Conservation (phyloP, 495 filamentous ascomycete genomes). For the Penicillium angulare region DNA sequence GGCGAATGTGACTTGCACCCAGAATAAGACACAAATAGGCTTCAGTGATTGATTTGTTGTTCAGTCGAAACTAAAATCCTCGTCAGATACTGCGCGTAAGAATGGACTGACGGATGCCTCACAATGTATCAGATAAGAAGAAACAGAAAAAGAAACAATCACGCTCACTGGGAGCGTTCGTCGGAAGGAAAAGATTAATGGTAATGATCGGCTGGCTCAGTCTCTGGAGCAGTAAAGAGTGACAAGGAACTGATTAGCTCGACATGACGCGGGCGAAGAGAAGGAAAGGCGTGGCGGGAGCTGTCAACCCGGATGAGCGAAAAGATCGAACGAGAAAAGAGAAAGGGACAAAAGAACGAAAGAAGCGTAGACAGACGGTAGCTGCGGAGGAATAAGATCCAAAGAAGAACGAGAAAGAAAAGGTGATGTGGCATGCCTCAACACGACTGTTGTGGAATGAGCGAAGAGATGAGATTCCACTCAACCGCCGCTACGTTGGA, state of each 20-base stretch:
- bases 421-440: slow-evolving; percentile 15
- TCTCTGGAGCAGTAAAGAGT: slow-evolving; percentile 13
- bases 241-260: slow-evolving; percentile 10
- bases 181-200: background rate
- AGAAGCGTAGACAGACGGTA: background rate
- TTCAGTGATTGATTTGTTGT: background rate
- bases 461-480: slow-evolving; percentile 7
- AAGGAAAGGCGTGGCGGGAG: slow-evolving; percentile 12
- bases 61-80: background rate
- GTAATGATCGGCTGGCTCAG: slow-evolving; percentile 13
- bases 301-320: slow-evolving; percentile 7
- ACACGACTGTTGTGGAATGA: slow-evolving; percentile 14
- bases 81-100: background rate
- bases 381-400: background rate
- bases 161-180: slow-evolving; percentile 2
- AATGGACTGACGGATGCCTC: too few relatives aligned
- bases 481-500: background rate
- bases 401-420: slow-evolving; percentile 6
- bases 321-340: slow-evolving; percentile 1
- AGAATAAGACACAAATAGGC: too few relatives aligned
- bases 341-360: background rate
- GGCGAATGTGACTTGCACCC: too few relatives aligned
- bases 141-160: background rate
- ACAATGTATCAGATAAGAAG: background rate
- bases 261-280: slow-evolving; percentile 9